Conservation (phyloP, 106 monocot species). For the Apostasia shenzhenica region DNA sequence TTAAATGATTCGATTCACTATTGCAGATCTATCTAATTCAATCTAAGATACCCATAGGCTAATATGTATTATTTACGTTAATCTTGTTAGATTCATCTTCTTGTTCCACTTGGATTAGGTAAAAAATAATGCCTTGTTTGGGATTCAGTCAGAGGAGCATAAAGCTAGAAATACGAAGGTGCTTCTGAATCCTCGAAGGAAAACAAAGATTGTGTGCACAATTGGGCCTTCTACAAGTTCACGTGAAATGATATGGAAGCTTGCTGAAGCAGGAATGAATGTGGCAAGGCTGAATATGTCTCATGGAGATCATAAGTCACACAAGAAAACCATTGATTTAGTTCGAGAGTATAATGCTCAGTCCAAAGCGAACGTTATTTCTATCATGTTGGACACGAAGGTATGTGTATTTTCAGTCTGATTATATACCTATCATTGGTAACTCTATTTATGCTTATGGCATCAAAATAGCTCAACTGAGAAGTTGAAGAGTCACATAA, state of each 20-base stretch:
- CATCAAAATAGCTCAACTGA: background rate
- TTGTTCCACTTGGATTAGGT: background rate
- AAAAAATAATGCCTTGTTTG: conserved; percentile 1
- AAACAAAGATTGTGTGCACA: conserved; percentile 69
- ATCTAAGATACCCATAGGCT: no score
- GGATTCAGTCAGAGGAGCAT: background rate
- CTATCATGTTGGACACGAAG: conserved; percentile 22
- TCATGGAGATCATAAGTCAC: conserved; percentile 58
- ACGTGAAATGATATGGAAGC: conserved; percentile 64
- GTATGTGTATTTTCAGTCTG: background rate
- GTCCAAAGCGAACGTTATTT: conserved; percentile 13
- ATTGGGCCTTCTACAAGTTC: conserved; percentile 36
- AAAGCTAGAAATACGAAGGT: conserved; percentile 4
- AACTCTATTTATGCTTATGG: background rate
- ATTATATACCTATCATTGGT: background rate
- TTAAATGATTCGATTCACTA: background rate
- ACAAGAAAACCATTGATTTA: conserved; percentile 54
- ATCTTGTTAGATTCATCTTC: no score
- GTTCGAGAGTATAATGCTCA: conserved; percentile 63
- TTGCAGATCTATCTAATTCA: background rate
- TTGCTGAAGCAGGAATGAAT: conserved; percentile 66
- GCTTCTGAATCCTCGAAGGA: conserved; percentile 19
- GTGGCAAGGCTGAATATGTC: conserved; percentile 76
- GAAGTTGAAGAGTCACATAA: background rate
- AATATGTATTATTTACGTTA: background rate